These are phyloP conservation scores for Nicotiana benthamiana DNA, from an alignment of 257 asterid species.

Conservation along the genomic window DNA sequence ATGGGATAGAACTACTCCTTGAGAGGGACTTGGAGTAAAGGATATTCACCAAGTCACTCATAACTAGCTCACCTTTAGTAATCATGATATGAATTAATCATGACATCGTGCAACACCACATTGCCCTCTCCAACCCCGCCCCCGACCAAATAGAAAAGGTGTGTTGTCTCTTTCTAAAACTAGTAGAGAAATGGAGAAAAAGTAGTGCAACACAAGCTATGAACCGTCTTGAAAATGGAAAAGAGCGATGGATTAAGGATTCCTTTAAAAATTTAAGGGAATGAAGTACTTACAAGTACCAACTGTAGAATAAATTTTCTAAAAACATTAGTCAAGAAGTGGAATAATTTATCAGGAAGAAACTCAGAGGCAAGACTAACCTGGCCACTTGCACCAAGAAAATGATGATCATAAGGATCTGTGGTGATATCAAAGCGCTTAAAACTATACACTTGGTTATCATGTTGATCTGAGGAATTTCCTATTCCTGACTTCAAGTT, in stretches of 20 bases:
- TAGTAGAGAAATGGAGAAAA: not conserved
- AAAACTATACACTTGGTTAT: conserved; percentile 39
- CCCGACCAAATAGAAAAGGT: not conserved
- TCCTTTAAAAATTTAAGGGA: not conserved
- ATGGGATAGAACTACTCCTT: not conserved
- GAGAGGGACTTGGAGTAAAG: not conserved
- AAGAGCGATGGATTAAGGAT: not conserved
- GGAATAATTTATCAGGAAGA: not conserved
- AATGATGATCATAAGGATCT: conserved; percentile 83
- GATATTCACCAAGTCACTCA: not conserved
- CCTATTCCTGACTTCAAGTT: conserved; percentile 32
- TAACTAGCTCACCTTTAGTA: not conserved
- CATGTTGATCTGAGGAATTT: conserved; percentile 20
- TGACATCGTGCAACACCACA: not conserved
- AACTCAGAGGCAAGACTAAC: conserved; percentile 32
- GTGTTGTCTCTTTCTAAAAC: not conserved
- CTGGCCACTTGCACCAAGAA: conserved; percentile 53
- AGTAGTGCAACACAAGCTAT: not conserved
- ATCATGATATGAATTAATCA: not conserved
- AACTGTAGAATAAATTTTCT: not conserved
- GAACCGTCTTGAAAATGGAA: not conserved
- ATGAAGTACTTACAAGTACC: not conserved
- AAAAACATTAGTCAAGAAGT: not conserved
- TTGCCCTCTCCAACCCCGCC: not conserved
- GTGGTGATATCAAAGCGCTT: conserved; percentile 74